phyloP scores from a whole-genome alignment of 2,329 filamentous ascomycete genomes.

The Sporothrix schenckii region DNA sequence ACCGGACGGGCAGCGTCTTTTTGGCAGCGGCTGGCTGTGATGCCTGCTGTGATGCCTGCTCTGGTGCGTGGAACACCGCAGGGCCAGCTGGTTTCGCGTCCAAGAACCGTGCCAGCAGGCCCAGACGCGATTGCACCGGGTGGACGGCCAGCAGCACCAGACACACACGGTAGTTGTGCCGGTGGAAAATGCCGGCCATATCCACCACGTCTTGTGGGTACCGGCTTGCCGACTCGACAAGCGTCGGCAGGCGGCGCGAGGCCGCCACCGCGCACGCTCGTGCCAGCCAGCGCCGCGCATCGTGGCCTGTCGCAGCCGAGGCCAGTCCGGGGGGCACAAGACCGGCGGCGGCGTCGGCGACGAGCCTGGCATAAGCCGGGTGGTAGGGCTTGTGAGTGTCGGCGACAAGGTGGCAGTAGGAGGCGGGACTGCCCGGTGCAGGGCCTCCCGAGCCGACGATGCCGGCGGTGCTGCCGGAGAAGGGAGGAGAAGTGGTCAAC shows the following conservation, averaged over 20 bases:
- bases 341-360: constrained; percentile 35
- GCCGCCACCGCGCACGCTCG: constrained; percentile 46
- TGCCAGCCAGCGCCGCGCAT: constrained; percentile 51
- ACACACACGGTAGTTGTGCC: constrained; percentile 45
- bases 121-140: constrained; percentile 47
- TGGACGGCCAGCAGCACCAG: constrained; percentile 51
- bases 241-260: constrained; percentile 42
- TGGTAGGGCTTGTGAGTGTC: constrained; percentile 56
- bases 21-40: not conserved
- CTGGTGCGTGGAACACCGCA: too few species aligned
- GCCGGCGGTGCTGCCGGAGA: too few species aligned
- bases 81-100: constrained; percentile 43
- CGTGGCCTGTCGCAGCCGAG: constrained; percentile 46
- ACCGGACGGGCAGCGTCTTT: constrained; percentile 43
- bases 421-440: not conserved
- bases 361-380: constrained; percentile 46
- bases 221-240: constrained; percentile 53
- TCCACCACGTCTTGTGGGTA: constrained; percentile 48
- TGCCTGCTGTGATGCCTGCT: not conserved
- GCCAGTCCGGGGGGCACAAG: constrained; percentile 43
- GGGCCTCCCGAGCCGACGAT: too few species aligned
- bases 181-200: constrained; percentile 45
- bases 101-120: constrained; percentile 49
- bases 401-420: constrained; percentile 50
- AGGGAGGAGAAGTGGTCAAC: constrained; percentile 12